Evolutionary conservation across 805 yeast genomes (phyloP).

Genomic region (Schwanniomyces yamadae): DNA sequence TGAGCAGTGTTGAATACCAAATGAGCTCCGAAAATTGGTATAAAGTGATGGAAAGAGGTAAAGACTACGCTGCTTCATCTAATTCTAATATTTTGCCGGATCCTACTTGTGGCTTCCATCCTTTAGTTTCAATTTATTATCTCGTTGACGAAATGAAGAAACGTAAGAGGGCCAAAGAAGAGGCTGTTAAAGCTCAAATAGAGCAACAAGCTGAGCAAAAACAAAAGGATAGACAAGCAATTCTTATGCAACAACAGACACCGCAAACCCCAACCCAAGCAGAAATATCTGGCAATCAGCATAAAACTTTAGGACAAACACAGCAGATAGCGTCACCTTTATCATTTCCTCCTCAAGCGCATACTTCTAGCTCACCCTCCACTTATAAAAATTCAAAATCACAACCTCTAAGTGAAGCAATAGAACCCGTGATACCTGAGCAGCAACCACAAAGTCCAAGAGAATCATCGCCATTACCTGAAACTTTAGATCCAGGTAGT

Average conservation of each 20-base stretch:
- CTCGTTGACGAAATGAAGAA: conserved; percentile 81
- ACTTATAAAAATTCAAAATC: conserved; percentile 13
- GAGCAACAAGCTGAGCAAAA: conserved; percentile 7
- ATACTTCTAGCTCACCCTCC: conserved; percentile 26
- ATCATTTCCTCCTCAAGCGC: conserved; percentile 41
- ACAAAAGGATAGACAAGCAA: not conserved
- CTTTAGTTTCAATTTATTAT: conserved; percentile 81
- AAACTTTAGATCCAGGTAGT: conserved; percentile 35
- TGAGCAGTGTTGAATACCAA: conserved; percentile 66
- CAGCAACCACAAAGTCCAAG: conserved; percentile 31
- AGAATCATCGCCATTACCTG: conserved; percentile 17
- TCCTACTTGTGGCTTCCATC: conserved; percentile 87
- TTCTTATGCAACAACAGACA: conserved; percentile 4
- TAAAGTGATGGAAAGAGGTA: conserved; percentile 37
- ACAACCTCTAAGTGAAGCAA: conserved; percentile 7
- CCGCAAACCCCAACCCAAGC: not conserved
- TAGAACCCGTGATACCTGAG: conserved; percentile 17
- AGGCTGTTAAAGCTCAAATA: conserved; percentile 33
- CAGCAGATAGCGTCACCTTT: conserved; percentile 17
- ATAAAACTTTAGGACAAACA: conserved; percentile 2
- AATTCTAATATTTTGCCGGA: conserved; percentile 48
- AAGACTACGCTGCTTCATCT: conserved; percentile 35
- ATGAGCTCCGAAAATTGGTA: conserved; percentile 65
- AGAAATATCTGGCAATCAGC: not conserved
- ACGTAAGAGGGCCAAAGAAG: conserved; percentile 63